Base-by-base conservation (phyloP, 2,329 filamentous ascomycete species). In the Grosmannia huntii region DNA sequence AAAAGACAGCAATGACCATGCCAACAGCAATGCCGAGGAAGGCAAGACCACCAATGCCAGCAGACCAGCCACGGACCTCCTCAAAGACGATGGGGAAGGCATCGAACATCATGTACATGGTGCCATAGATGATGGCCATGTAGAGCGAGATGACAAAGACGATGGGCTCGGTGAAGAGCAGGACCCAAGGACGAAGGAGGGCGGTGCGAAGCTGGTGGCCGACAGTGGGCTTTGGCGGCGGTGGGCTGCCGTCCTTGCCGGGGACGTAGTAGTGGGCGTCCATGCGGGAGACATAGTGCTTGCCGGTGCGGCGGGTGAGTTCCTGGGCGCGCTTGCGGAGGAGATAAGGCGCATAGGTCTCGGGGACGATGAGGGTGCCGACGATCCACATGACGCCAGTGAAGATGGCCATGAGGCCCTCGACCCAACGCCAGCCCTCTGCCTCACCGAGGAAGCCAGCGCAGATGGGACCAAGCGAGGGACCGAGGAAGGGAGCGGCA, bases 141-240 rank as follows among this genome's bases (percentile, higher is more conserved):
- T 87, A 89, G 28, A 88, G 73, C 44, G 79, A 80, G 3, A 84
- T 73, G 4, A 87, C 70, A 12, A 85, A 68, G 28, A 89, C 85
- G 64, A 89, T 89, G 2, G 86, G 86, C 66, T 89, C 86, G 58
- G 73, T 72, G 73, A 89, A 85, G 9, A 89, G 76, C 56, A 89
- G 76, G 52, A 85, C 73, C 83, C 85, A 86, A 1, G 86, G 86
- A 3, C 86, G 76, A 55, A 77, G 74, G 14, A 87, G 71, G 3
- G 82, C 77, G 10, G 77, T 78, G 57, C 76, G 76, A 67, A 86
- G 80, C 38, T 81, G 76, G 58, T 78, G 68, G 4, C 68, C 66
- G n/a, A 78, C 64, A 0, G 75, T 72, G 54, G 75, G 69, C 53
- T 41, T 38, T 63, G 64, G 16, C 64, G 66, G 57, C 54, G 48